phyloP scores from a whole-genome alignment of 306 rosid species.

The Cicer arietinum region DNA sequence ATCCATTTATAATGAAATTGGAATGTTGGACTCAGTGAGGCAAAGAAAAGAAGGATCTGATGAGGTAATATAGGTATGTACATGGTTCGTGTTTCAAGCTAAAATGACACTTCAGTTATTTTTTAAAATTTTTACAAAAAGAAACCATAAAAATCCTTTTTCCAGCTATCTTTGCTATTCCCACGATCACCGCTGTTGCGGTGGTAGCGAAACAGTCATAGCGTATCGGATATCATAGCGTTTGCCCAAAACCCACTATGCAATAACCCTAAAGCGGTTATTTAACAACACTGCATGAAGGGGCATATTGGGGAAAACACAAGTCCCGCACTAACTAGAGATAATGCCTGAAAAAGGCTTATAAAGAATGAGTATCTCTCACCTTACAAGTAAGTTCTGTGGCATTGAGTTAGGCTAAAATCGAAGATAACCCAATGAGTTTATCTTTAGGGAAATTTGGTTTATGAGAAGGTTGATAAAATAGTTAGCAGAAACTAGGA shows the following conservation, averaged over 20 bases:
- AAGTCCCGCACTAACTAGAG: background rate
- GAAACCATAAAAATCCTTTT: no score
- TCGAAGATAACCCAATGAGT: background rate
- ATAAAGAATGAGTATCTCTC: background rate
- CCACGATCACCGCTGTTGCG: no score
- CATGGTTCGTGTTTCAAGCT: background rate
- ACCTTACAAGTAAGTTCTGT: background rate
- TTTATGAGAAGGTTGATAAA: constrained; percentile 1
- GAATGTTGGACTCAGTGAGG: no score
- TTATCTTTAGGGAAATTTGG: background rate
- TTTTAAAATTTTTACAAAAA: no score
- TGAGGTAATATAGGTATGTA: no score
- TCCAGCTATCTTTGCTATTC: no score
- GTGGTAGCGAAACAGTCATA: no score
- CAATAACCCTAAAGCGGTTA: no score
- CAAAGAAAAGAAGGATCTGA: no score
- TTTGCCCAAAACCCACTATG: background rate
- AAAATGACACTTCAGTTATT: background rate
- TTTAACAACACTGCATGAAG: background rate
- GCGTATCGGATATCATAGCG: no score
- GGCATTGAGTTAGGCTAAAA: background rate
- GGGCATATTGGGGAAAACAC: background rate
- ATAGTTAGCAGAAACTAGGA: constrained; percentile 28
- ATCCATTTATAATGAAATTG: no score
- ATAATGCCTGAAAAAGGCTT: background rate